Conservation (phyloP, 176 grass and related monocot genomes). For the Coix lacrymajobi region DNA sequence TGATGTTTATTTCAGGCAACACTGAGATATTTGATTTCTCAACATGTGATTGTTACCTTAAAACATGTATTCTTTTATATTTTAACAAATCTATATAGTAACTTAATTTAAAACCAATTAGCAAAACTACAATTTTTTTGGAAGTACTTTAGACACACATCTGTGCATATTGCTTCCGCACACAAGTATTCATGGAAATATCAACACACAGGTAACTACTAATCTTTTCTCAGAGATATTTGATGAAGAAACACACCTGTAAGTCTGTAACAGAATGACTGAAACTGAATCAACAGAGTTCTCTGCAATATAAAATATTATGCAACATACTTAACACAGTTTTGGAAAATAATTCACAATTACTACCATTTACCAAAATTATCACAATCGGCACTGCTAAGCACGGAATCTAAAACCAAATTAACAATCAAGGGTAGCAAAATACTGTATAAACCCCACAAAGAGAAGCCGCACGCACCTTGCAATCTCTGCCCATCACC, state of each 20-base stretch:
- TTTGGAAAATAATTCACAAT: not conserved
- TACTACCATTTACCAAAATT: not conserved
- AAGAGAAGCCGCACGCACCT: constrained; percentile 27
- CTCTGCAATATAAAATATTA: not conserved
- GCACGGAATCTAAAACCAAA: not conserved
- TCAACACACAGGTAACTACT: not conserved
- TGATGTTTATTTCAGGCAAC: not conserved
- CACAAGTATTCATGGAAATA: not conserved
- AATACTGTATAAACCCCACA: not conserved
- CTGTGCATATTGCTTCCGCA: not conserved
- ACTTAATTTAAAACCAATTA: not conserved
- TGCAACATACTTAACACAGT: not conserved
- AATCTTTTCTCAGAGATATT: not conserved
- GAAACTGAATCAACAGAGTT: not conserved
- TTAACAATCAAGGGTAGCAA: not conserved
- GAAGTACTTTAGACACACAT: not conserved
- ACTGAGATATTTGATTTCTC: not conserved
- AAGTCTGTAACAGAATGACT: not conserved
- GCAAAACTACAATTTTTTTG: not conserved
- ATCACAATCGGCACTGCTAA: not conserved
- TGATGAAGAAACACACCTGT: not conserved
- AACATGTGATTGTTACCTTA: not conserved
- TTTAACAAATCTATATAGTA: not conserved
- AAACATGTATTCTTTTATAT: not conserved
- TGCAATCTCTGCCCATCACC: constrained; percentile 16